Conservation (phyloP, 1,139 yeast genomes). For the Suhomyces panamericanus region DNA sequence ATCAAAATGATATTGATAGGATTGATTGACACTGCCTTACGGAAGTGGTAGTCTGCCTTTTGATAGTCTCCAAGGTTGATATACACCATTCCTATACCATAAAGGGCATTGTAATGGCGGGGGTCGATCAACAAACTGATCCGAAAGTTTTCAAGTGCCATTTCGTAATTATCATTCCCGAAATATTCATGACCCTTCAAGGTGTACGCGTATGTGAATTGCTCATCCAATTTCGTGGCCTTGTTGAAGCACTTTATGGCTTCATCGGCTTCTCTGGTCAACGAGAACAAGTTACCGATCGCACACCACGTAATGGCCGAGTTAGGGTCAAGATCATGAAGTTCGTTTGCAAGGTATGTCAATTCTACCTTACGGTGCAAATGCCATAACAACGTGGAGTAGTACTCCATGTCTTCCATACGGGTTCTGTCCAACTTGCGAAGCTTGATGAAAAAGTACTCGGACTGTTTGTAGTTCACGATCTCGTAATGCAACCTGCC, state of each 20-base stretch:
- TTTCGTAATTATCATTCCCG: constrained; percentile 85
- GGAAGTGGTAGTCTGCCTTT: constrained; percentile 83
- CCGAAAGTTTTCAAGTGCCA: constrained; percentile 83
- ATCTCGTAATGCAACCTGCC: constrained; percentile 87
- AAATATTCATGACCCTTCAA: constrained; percentile 92
- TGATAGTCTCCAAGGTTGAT: constrained; percentile 81
- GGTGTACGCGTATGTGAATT: constrained; percentile 85
- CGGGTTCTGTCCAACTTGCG: constrained; percentile 78
- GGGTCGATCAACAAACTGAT: constrained; percentile 74
- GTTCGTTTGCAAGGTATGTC: constrained; percentile 78
- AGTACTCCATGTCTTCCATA: constrained; percentile 85
- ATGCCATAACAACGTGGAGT: constrained; percentile 92
- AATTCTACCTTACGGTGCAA: constrained; percentile 79
- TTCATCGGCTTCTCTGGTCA: constrained; percentile 83
- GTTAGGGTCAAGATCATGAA: constrained; percentile 63
- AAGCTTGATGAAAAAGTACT: constrained; percentile 59
- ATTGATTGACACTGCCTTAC: constrained; percentile 83
- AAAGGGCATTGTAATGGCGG: constrained; percentile 90
- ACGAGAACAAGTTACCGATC: constrained; percentile 83
- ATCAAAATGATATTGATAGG: constrained; percentile 88
- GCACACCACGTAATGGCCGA: constrained; percentile 91
- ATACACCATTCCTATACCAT: constrained; percentile 95
- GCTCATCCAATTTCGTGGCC: constrained; percentile 69
- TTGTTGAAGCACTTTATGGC: constrained; percentile 86
- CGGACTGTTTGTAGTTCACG: constrained; percentile 80